Evolutionary conservation across 495 filamentous ascomycete genomes (phyloP).

Genomic region (Penicillium nucicola): DNA sequence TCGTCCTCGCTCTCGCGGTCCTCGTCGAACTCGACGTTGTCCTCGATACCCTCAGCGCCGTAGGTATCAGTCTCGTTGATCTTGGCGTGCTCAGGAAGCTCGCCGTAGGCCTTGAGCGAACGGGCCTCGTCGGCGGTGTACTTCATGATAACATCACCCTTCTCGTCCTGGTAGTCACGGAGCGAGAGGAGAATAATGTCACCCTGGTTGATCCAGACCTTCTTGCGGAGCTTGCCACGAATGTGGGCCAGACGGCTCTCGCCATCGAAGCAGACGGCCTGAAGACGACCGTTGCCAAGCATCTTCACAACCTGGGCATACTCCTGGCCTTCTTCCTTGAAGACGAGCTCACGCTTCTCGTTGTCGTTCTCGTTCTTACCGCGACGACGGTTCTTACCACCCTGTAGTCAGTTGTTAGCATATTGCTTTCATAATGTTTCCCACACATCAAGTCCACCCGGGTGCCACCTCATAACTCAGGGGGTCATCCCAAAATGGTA

Average conservation of each 20-base stretch:
- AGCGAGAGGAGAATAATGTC: slow-evolving; percentile 97
- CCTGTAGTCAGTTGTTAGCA: slow-evolving; percentile 53
- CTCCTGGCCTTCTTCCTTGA: slow-evolving; percentile 99
- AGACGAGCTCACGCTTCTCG: slow-evolving; percentile 97
- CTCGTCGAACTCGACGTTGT: slow-evolving; percentile 61
- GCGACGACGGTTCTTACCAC: slow-evolving; percentile 96
- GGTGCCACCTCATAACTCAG: background rate
- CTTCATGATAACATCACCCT: slow-evolving; percentile 98
- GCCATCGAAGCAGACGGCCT: slow-evolving; percentile 97
- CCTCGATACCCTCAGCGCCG: slow-evolving; percentile 58
- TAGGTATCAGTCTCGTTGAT: slow-evolving; percentile 99
- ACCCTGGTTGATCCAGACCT: slow-evolving; percentile 98
- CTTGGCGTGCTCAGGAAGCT: slow-evolving; percentile 96
- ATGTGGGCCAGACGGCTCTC: slow-evolving; percentile 56
- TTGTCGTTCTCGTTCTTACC: slow-evolving; percentile 99
- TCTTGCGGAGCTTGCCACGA: slow-evolving; percentile 93
- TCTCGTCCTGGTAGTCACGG: slow-evolving; percentile 98
- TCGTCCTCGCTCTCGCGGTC: slow-evolving; percentile 56
- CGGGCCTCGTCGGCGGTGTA: slow-evolving; percentile 97
- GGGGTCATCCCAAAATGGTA: slow-evolving; percentile 7
- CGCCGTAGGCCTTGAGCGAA: slow-evolving; percentile 90
- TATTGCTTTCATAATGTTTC: slow-evolving; percentile 1
- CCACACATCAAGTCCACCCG: background rate
- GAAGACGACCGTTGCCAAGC: slow-evolving; percentile 95
- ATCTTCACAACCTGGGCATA: slow-evolving; percentile 99